A percentile compares a stretch with the other conserved stretches of the same genome.
phyloP scores from a whole-genome alignment of 345 rosid species.

The Excoecaria cochinchinensis region DNA sequence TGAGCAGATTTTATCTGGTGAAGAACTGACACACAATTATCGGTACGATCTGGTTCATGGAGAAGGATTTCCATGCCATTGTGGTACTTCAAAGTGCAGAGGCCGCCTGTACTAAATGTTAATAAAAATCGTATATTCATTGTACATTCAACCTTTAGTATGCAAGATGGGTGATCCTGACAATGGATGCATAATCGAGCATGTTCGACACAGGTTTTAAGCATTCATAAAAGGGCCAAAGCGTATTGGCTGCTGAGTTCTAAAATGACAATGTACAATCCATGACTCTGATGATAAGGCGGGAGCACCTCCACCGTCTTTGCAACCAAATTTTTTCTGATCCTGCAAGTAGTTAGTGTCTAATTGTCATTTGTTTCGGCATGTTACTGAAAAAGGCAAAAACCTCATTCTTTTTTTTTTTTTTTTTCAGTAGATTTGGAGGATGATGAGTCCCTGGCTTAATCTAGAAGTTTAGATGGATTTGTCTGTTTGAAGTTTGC shows the following conservation, averaged over 20 bases:
- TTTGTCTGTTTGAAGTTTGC: background rate
- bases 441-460: background rate
- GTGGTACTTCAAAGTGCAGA: constrained; percentile 65
- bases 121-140: background rate
- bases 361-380: background rate
- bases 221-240: background rate
- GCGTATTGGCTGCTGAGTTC: background rate
- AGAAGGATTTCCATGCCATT: constrained; percentile 64
- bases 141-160: background rate
- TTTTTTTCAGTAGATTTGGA: background rate
- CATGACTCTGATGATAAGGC: background rate
- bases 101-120: constrained; percentile 50
- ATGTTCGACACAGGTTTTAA: too few species aligned
- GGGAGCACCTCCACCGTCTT: background rate
- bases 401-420: background rate
- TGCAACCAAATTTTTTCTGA: background rate
- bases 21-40: constrained; percentile 77
- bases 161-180: background rate
- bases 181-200: background rate
- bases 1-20: constrained; percentile 89
- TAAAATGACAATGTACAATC: background rate
- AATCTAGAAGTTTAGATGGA: constrained; percentile 6
- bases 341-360: constrained; percentile 6
- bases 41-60: constrained; percentile 49
- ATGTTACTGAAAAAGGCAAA: background rate